phyloP scores from a whole-genome alignment of 2,329 filamentous ascomycete genomes.

The Penicillium sp. region DNA sequence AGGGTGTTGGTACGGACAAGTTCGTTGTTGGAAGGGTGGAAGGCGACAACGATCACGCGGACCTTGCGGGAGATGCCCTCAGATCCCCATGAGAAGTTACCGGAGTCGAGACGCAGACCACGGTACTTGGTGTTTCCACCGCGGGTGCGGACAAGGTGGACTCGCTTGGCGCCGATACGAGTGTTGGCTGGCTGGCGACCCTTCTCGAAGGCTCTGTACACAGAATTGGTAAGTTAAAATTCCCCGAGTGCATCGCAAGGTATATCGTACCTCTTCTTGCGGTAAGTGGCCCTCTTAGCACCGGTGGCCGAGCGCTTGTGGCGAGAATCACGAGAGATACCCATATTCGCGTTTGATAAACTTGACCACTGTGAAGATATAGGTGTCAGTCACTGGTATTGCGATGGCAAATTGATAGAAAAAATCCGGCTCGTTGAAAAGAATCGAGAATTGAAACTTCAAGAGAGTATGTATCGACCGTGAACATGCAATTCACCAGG shows the following conservation, averaged over 20 bases:
- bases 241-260: not conserved
- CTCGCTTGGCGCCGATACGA: slow-evolving; percentile 94
- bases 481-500: slow-evolving; percentile 4
- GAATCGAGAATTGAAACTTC: not conserved
- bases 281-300: slow-evolving; percentile 93
- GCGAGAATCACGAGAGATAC: slow-evolving; percentile 99
- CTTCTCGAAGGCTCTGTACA: slow-evolving; percentile 98
- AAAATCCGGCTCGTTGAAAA: not conserved
- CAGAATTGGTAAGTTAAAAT: slow-evolving; percentile 14
- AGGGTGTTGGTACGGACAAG: slow-evolving; percentile 99
- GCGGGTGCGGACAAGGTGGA: slow-evolving; percentile 94
- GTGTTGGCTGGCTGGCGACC: slow-evolving; percentile 99
- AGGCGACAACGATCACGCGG: slow-evolving; percentile 96
- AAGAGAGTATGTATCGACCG: slow-evolving; percentile 3
- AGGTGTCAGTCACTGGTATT: slow-evolving; percentile 4
- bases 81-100: slow-evolving; percentile 99
- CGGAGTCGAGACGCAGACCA: slow-evolving; percentile 94
- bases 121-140: slow-evolving; percentile 99
- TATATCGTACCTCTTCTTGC: slow-evolving; percentile 53
- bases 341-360: slow-evolving; percentile 78
- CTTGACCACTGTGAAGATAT: slow-evolving; percentile 32
- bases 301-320: slow-evolving; percentile 99
- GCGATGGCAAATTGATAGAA: not conserved
- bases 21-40: slow-evolving; percentile 99
- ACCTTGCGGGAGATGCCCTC: slow-evolving; percentile 98